phyloP scores from a whole-genome alignment of 164 flowering plant genomes.

The Buxus sempervirens region DNA sequence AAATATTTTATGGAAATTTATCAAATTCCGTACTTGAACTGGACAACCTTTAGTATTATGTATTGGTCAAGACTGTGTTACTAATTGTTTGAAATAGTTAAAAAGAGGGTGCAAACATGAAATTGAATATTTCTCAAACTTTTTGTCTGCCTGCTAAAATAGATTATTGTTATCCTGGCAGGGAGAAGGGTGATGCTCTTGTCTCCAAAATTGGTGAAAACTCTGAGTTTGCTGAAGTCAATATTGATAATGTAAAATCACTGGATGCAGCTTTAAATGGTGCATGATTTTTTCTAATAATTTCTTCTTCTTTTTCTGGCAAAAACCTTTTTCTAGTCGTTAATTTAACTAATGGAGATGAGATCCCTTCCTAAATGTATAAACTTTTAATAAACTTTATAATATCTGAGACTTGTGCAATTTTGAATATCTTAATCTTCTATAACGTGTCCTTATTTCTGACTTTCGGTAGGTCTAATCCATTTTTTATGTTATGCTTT shows the following conservation, averaged over 20 bases:
- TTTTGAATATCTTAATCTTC: background rate
- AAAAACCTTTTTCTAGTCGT: background rate
- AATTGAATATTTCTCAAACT: background rate
- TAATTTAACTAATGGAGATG: background rate
- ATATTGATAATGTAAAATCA: slow-evolving; percentile 46
- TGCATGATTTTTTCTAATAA: slow-evolving; percentile 18
- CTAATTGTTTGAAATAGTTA: background rate
- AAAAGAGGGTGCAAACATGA: background rate
- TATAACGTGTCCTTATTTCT: no score
- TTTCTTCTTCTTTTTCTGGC: slow-evolving; percentile 11
- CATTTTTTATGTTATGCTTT: no score
- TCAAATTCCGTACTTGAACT: no score
- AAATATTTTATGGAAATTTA: background rate
- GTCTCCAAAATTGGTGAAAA: slow-evolving; percentile 63
- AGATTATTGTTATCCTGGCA: slow-evolving; percentile 15
- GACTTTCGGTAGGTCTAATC: no score
- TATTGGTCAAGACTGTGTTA: no score
- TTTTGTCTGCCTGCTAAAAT: slow-evolving; percentile 5
- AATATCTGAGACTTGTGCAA: background rate
- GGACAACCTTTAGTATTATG: no score
- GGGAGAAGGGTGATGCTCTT: slow-evolving; percentile 78
- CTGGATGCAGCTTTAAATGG: slow-evolving; percentile 63
- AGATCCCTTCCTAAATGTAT: background rate
- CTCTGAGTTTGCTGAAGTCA: slow-evolving; percentile 62
- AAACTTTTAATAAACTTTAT: no score